A percentile compares a stretch with the other conserved stretches of the same genome.
These are phyloP conservation scores for Penicillium maclennaniae DNA, from an alignment of 495 filamentous ascomycete genomes.

Conservation along the genomic window DNA sequence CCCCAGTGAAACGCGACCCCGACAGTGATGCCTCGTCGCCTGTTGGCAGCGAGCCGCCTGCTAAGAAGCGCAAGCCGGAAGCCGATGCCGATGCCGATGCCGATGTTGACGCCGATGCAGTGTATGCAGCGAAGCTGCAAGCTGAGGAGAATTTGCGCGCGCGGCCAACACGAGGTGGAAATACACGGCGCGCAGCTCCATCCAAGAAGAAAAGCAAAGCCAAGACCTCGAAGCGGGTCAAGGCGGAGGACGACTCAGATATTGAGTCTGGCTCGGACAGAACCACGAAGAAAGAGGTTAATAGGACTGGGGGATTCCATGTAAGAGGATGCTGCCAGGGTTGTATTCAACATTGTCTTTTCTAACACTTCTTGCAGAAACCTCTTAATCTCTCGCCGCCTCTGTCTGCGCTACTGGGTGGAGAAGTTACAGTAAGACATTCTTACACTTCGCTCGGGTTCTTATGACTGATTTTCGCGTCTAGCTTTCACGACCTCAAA, in stretches of 20 bases:
- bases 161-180: conserved; percentile 66
- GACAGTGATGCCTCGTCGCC: conserved; percentile 46
- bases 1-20: conserved; percentile 54
- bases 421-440: conserved; percentile 54
- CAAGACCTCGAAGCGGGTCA: conserved; percentile 74
- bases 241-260: conserved; percentile 76
- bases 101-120: conserved; percentile 72
- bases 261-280: conserved; percentile 59
- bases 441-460: background rate
- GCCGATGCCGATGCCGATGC: conserved; percentile 66
- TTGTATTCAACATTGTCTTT: background rate
- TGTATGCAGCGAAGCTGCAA: conserved; percentile 81
- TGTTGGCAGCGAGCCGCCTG: conserved; percentile 40
- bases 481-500: conserved; percentile 86
- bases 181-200: conserved; percentile 52
- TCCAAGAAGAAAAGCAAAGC: conserved; percentile 63
- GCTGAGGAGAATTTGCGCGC: conserved; percentile 80
- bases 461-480: conserved; percentile 5
- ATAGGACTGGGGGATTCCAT: conserved; percentile 64
- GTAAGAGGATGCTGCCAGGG: conserved; percentile 28
- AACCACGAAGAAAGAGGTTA: conserved; percentile 60
- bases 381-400: conserved; percentile 62
- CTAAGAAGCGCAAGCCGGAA: conserved; percentile 55
- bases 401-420: conserved; percentile 59
- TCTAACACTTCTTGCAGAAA: conserved; percentile 44